A percentile compares a stretch with the other conserved stretches of the same genome.
phyloP scores from a whole-genome alignment of 176 grass and related monocot genomes.

The Carex cristatella region DNA sequence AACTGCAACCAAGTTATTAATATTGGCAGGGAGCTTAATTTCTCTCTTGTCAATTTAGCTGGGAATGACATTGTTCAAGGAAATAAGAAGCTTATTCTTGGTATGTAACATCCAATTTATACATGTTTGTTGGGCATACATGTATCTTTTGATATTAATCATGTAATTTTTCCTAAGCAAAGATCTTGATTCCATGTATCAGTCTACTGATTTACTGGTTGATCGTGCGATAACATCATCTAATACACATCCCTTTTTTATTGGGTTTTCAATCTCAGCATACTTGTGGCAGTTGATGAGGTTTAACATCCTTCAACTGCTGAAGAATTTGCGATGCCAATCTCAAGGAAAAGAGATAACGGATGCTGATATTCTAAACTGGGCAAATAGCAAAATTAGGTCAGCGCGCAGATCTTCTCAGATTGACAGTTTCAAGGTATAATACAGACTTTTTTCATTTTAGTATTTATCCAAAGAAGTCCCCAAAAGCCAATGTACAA shows the following conservation, averaged over 20 bases:
- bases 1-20: conserved; percentile 98
- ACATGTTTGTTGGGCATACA: neutral
- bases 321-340: conserved; percentile 83
- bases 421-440: conserved; percentile 91
- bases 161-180: neutral
- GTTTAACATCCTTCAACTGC: conserved; percentile 89
- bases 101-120: conserved; percentile 36
- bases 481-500: neutral
- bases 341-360: conserved; percentile 87
- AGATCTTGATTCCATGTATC: neutral
- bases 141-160: neutral
- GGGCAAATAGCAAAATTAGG: conserved; percentile 85
- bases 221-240: neutral
- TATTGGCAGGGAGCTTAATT: conserved; percentile 75
- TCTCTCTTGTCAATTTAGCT: conserved; percentile 93
- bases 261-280: conserved; percentile 55
- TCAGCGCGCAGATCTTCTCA: conserved; percentile 55
- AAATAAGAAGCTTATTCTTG: conserved; percentile 97
- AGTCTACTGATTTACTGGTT: neutral
- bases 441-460: neutral
- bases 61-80: conserved; percentile 99
- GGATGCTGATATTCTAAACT: conserved; percentile 86
- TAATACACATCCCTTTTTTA: neutral
- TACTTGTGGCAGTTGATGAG: conserved; percentile 99
- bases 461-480: neutral